Evolutionary conservation across 2,329 filamentous ascomycete species (phyloP).

Genomic region (Claviceps monticola): DNA sequence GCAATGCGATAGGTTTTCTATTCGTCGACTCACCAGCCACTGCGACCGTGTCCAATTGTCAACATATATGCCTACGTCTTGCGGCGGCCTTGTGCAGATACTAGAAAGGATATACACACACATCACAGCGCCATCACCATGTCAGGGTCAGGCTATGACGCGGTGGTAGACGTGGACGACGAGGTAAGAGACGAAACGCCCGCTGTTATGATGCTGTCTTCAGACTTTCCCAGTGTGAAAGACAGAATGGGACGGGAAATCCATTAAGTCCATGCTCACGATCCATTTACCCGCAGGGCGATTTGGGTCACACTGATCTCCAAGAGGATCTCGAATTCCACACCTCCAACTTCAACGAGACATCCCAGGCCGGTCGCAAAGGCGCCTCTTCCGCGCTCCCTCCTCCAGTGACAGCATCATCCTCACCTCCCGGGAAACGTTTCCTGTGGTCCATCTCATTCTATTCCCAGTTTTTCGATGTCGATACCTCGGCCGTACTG

Average conservation of each 20-base stretch:
- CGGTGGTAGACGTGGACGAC: slow-evolving; percentile 92
- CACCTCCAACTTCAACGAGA: slow-evolving; percentile 68
- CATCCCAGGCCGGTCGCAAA: slow-evolving; percentile 35
- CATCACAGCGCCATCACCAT: slow-evolving; percentile 31
- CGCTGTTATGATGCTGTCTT: background rate
- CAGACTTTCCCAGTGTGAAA: background rate
- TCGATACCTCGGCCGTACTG: slow-evolving; percentile 83
- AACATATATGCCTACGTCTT: background rate
- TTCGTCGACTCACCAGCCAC: background rate
- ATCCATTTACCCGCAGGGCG: slow-evolving; percentile 47
- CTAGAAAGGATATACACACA: slow-evolving; percentile 8
- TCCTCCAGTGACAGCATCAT: slow-evolving; percentile 39
- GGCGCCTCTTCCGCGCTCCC: slow-evolving; percentile 38
- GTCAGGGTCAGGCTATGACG: slow-evolving; percentile 86
- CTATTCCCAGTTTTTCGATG: slow-evolving; percentile 97
- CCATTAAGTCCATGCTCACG: background rate
- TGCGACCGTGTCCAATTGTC: background rate
- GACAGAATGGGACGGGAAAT: background rate
- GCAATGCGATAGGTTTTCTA: background rate
- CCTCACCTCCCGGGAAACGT: slow-evolving; percentile 50
- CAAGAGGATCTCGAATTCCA: slow-evolving; percentile 99
- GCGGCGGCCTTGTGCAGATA: background rate
- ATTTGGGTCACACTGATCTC: slow-evolving; percentile 93
- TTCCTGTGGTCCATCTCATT: slow-evolving; percentile 87
- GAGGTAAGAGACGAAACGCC: slow-evolving; percentile 44